phyloP scores from a whole-genome alignment of 352 stramenopile species.

The Lagenidium sp. region DNA sequence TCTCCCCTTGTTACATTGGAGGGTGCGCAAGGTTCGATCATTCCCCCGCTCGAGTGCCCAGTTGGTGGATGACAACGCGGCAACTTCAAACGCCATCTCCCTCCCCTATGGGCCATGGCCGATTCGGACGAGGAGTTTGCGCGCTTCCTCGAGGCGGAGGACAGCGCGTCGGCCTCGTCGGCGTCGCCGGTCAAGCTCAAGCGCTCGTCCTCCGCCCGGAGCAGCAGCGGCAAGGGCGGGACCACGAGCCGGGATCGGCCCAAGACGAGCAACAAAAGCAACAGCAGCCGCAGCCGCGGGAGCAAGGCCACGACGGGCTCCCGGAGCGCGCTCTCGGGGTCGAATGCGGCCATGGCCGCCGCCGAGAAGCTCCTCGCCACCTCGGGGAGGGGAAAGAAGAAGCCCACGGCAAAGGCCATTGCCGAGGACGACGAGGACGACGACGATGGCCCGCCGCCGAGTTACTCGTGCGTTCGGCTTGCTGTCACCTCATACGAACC shows the following conservation, averaged over 20 bases:
- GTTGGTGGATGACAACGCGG: conserved; percentile 3
- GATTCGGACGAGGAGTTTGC: conserved; percentile 59
- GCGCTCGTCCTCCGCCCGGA: conserved; percentile 1
- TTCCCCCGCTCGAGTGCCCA: background rate
- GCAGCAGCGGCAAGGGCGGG: background rate
- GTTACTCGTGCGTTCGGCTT: conserved; percentile 27
- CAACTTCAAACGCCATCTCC: too few relatives aligned
- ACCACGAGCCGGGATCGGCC: conserved; percentile 5
- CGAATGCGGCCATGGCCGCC: conserved; percentile 32
- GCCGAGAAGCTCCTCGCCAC: conserved; percentile 37
- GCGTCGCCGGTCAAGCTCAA: conserved; percentile 12
- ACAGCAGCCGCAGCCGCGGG: background rate
- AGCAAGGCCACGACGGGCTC: background rate
- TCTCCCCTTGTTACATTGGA: too few relatives aligned
- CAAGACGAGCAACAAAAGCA: conserved; percentile 3
- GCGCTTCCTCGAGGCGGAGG: conserved; percentile 53
- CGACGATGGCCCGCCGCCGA: conserved; percentile 43
- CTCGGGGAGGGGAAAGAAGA: conserved; percentile 29
- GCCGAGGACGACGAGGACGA: conserved; percentile 14
- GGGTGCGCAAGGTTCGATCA: too few relatives aligned
- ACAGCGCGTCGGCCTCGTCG: conserved; percentile 32
- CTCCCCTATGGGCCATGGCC: conserved; percentile 15
- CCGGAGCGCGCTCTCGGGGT: conserved; percentile 7
- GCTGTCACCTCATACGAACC: background rate
- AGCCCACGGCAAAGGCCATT: conserved; percentile 15